Evolutionary conservation across 106 monocot genomes (phyloP).

Genomic region (Dendrobium huoshanense): DNA sequence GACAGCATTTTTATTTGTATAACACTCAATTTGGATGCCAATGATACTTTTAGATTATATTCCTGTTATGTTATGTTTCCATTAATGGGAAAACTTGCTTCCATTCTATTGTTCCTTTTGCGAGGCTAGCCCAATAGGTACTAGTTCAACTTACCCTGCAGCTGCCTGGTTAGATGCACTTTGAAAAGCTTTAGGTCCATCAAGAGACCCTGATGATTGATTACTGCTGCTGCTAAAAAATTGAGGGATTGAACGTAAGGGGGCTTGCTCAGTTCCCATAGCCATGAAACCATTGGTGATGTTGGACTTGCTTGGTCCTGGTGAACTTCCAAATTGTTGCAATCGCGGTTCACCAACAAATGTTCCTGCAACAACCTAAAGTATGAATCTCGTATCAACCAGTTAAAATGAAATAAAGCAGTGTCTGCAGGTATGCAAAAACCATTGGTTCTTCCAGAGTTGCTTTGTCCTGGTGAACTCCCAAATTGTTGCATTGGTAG

Average conservation of each 20-base stretch:
- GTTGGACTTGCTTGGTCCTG: slow-evolving; percentile 9
- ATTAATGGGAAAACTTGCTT: neutral
- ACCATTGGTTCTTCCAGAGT: neutral
- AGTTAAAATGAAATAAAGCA: neutral
- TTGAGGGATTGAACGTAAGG: slow-evolving; percentile 5
- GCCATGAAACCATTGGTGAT: slow-evolving; percentile 16
- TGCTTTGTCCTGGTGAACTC: slow-evolving; percentile 14
- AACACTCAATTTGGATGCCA: no score
- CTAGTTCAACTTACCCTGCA: slow-evolving; percentile 24
- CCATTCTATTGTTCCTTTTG: neutral
- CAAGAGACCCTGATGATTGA: slow-evolving; percentile 16
- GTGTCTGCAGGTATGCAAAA: neutral
- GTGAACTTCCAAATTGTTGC: slow-evolving; percentile 21
- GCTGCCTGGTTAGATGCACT: slow-evolving; percentile 5
- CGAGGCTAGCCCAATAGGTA: neutral
- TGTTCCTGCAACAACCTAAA: slow-evolving; percentile 20
- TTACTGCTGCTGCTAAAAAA: slow-evolving; percentile 11
- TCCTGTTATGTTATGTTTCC: neutral
- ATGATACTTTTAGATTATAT: neutral
- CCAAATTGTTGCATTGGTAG: slow-evolving; percentile 18
- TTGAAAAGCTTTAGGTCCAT: slow-evolving; percentile 11
- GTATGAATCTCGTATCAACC: neutral
- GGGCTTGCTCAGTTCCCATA: slow-evolving; percentile 10
- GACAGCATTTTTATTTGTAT: no score
- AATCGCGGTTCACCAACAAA: slow-evolving; percentile 24